Evolutionary conservation across 257 asterid genomes (phyloP).

Genomic region (Rauvolfia tetraphylla): DNA sequence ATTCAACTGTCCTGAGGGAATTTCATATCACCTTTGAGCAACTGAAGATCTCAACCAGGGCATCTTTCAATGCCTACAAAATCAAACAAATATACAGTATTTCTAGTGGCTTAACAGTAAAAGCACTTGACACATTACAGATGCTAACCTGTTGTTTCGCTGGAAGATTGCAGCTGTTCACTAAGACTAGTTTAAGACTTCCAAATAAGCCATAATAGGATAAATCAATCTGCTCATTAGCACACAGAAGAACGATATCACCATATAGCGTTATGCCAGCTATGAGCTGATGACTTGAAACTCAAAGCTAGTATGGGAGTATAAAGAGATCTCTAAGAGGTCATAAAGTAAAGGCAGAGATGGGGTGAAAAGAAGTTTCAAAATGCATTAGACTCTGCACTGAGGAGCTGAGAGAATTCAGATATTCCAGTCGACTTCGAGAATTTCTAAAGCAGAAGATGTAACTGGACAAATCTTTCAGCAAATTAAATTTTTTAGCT

Average conservation of each 20-base stretch:
- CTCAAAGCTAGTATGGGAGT: no score
- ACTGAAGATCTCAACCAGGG: conserved; percentile 64
- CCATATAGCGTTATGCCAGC: no score
- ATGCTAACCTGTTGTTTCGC: conserved; percentile 60
- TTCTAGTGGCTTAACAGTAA: conserved; percentile 21
- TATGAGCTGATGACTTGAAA: no score
- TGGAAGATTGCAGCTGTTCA: conserved; percentile 55
- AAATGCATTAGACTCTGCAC: neutral
- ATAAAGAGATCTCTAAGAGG: neutral
- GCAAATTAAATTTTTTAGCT: neutral
- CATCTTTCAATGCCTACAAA: conserved; percentile 62
- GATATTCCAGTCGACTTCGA: neutral
- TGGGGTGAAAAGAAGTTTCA: neutral
- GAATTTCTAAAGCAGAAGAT: neutral
- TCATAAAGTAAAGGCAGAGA: neutral
- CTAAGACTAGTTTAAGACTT: conserved; percentile 65
- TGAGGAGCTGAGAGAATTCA: neutral
- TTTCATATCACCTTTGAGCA: conserved; percentile 50
- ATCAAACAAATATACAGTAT: conserved; percentile 21
- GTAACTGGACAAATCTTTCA: neutral
- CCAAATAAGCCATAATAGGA: conserved; percentile 74
- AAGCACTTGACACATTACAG: conserved; percentile 6
- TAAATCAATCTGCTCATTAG: conserved; percentile 61
- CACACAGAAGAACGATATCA: neutral
- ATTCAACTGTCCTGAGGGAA: conserved; percentile 10